phyloP scores from a whole-genome alignment of 2,329 filamentous ascomycete species.

The Diaporthe sp. region DNA sequence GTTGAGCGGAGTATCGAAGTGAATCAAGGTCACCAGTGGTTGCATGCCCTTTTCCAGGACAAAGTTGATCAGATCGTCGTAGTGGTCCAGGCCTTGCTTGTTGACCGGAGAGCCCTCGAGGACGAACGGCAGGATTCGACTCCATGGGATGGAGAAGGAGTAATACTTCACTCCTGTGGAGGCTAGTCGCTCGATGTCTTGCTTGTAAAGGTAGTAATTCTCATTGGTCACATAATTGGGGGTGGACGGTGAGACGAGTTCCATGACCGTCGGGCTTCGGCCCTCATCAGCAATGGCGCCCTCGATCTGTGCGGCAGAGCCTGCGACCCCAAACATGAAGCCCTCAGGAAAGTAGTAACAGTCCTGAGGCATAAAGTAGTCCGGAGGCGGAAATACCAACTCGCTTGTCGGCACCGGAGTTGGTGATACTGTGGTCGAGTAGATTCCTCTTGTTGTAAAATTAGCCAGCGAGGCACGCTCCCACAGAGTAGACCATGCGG shows the following conservation, averaged over 20 bases:
- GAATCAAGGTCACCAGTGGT: slow-evolving; percentile 62
- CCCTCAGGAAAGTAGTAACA: slow-evolving; percentile 64
- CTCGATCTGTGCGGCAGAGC: slow-evolving; percentile 61
- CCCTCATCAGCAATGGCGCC: slow-evolving; percentile 60
- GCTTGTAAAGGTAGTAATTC: slow-evolving; percentile 69
- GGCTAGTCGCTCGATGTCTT: slow-evolving; percentile 67
- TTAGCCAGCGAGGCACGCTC: slow-evolving; percentile 50
- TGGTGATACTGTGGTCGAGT: slow-evolving; percentile 9
- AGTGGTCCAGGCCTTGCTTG: slow-evolving; percentile 63
- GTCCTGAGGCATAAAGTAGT: slow-evolving; percentile 62
- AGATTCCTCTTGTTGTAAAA: slow-evolving; percentile 47
- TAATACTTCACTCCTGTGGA: slow-evolving; percentile 65
- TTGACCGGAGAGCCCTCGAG: slow-evolving; percentile 65
- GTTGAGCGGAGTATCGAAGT: slow-evolving; percentile 62
- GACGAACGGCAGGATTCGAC: slow-evolving; percentile 65
- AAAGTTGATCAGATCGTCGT: slow-evolving; percentile 66
- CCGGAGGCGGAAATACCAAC: slow-evolving; percentile 66
- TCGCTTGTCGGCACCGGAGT: slow-evolving; percentile 62
- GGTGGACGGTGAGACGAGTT: slow-evolving; percentile 48
- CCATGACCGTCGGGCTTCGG: slow-evolving; percentile 57
- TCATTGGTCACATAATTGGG: slow-evolving; percentile 59
- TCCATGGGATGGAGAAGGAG: slow-evolving; percentile 66
- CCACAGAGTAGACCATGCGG: slow-evolving; percentile 56
- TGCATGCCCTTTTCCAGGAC: slow-evolving; percentile 63
- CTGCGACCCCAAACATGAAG: slow-evolving; percentile 63